Base-by-base conservation (phyloP, 495 filamentous ascomycete species). In the Xylaria longipes region DNA sequence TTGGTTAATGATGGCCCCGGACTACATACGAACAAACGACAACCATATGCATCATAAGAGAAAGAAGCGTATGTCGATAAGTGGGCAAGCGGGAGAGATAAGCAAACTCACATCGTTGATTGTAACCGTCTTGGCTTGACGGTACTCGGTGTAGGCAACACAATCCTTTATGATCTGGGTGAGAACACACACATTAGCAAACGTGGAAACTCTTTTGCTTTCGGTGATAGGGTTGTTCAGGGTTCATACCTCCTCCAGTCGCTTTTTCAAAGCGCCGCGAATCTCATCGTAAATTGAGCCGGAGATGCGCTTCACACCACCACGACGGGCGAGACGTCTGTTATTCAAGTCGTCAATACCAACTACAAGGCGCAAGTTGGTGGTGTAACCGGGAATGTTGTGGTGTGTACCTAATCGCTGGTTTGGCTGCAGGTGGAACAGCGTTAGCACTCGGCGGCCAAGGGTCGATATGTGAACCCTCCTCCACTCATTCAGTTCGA, bases 301-400 rank as follows among this genome's bases (percentile, higher is more conserved):
- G 0, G 88, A 91, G 22, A 97, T 94, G 0, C 93, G 82, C 72
- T 93, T 92, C 6, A 96, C 88, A 0, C 93, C 93, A 5, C 93
- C 93, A 22, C 93, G 89, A 1, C 93, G 88, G 5, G 93, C 93
- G 5, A 97, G 83, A 65, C 93, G 92, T 58, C 93, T 95, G 65
- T 46, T 48, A 43, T 22, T 9, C 12, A 66, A 29, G n/a, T 35
- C 1, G 33, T 72, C 41, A 65, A 45, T 71, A 63, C 12, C 54
- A 35, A 33, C 11, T 12, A 57, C 60, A 29, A 54, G 22, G 37
- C 50, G 20, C 37, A 60, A 43, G 22, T 29, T 57, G 52, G 1
- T 20, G 25, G 1, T 31, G n/a, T 43, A n/a, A 48, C 22, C 43
- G n/a, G 17, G 25, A 20, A 31, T 46, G 50, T 25, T 54, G 22